These are phyloP conservation scores for Nepenthes mirabilis DNA, from an alignment of 148 eudicot species.

Conservation along the genomic window DNA sequence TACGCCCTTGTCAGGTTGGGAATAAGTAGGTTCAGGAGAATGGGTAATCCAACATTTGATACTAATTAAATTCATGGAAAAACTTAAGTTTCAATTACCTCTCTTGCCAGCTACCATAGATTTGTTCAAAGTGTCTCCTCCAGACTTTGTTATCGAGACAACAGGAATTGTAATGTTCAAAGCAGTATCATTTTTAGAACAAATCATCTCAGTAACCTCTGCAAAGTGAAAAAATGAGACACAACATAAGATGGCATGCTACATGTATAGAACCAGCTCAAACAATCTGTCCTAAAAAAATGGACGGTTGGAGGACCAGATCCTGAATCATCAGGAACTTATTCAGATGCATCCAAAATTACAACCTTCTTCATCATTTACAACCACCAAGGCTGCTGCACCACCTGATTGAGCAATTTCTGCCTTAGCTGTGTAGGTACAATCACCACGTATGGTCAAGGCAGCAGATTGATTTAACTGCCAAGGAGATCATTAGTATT, in stretches of 20 bases:
- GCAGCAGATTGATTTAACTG: conserved; percentile 48
- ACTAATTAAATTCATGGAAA: no score
- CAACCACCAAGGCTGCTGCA: conserved; percentile 55
- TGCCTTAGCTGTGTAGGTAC: conserved; percentile 52
- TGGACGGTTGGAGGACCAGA: background rate
- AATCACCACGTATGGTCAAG: conserved; percentile 49
- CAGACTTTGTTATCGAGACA: conserved; percentile 48
- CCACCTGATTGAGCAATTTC: conserved; percentile 54
- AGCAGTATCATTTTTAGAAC: conserved; percentile 32
- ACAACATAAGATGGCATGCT: background rate
- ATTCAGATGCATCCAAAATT: conserved; percentile 3
- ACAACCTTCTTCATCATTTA: conserved; percentile 55
- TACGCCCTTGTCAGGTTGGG: no score
- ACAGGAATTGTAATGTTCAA: conserved; percentile 56
- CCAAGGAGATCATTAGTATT: conserved; percentile 2
- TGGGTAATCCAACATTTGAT: no score
- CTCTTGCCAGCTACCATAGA: conserved; percentile 33
- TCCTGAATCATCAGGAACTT: conserved; percentile 1
- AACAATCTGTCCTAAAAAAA: background rate
- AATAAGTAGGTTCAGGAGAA: no score
- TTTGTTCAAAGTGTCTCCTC: conserved; percentile 44
- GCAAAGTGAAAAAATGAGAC: conserved; percentile 3
- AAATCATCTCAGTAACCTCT: conserved; percentile 61
- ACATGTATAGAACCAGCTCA: no score
- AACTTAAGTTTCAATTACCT: conserved; percentile 22